phyloP scores from a whole-genome alignment of 2,329 filamentous ascomycete species.

The Arthrobotrys iridis region DNA sequence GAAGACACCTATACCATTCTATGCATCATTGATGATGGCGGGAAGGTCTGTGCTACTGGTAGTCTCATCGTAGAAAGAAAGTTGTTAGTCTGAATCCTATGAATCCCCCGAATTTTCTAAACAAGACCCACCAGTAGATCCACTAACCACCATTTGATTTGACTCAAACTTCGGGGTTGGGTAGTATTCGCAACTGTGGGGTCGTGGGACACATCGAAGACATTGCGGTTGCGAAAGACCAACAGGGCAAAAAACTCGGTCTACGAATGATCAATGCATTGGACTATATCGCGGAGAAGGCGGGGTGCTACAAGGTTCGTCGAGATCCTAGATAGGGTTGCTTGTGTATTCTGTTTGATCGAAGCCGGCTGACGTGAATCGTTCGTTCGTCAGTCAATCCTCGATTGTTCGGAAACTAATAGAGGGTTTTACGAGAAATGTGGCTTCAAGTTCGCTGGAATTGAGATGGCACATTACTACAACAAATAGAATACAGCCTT shows the following conservation, averaged over 20 bases:
- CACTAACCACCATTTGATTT: background rate
- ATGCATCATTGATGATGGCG: conserved; percentile 78
- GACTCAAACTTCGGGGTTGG: background rate
- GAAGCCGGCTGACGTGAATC: background rate
- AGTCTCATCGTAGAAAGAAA: conserved; percentile 92
- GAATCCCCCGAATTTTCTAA: background rate
- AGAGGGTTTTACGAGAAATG: conserved; percentile 99
- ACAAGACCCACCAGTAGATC: background rate
- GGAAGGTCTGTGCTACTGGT: conserved; percentile 85
- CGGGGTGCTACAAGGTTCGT: conserved; percentile 87
- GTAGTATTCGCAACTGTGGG: conserved; percentile 79
- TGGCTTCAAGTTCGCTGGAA: conserved; percentile 87
- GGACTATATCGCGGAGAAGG: conserved; percentile 84
- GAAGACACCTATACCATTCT: conserved; percentile 85
- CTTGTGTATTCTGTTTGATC: background rate
- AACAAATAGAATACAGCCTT: conserved; percentile 9
- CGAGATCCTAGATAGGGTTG: background rate
- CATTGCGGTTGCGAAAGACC: conserved; percentile 91
- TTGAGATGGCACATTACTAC: conserved; percentile 96
- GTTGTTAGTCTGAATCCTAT: conserved; percentile 70
- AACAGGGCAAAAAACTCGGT: conserved; percentile 97
- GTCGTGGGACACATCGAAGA: conserved; percentile 96
- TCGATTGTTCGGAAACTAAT: conserved; percentile 95
- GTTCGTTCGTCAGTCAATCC: conserved; percentile 72
- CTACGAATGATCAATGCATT: conserved; percentile 92